Base-by-base conservation (phyloP, 83 land plant genomes). In the Thuja plicata region DNA sequence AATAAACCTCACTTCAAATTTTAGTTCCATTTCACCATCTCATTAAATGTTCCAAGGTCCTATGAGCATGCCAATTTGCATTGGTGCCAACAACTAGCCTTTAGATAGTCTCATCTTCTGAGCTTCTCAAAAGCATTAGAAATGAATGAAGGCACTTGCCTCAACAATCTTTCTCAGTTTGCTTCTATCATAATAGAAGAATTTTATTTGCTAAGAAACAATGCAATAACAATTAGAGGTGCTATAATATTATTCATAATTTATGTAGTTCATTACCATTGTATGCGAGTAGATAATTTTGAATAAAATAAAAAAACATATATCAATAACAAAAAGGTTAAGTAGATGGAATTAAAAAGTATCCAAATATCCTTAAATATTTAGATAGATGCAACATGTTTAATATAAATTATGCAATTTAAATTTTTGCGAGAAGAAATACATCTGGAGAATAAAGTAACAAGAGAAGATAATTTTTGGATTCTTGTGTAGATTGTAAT, bases 51-150 rank as follows among this genome's bases (percentile, higher is more conserved):
- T 19, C 24, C 27, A 7, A 19, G 73, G 24, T 24, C 30, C 81
- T 88, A 71, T 30, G 83, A 11, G 34, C n/a, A 57, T 48, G 96
- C 99, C 99, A 92, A 89, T 97, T 97, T 21, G 99, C 99, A 88
- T 96, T 95, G 84, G 99, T 97, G 73, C 99, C 99, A 12, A 97
- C 99, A 80, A 97, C 97, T 76, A 97, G 97, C 86, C 99, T 91
- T 16, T 94, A 94, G 30, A 97, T 95, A 0, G 94, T 96, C 77
- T 97, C 99, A 90, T 97, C 97, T 79, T 95, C 96, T 60, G 96
- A 93, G 92, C 90, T 96, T 90, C 91, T 89, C 84, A 97, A 94
- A 78, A 97, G 96, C 93, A 88, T 94, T 88, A 97, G 77, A 88
- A 97, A 87, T n/a, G 99, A 97, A 85, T 91, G 85, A 82, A 97